A percentile compares a stretch with the other conserved stretches of the same genome.
Evolutionary conservation across 2,329 filamentous ascomycete genomes (phyloP).

Genomic region (Balansia obtecta): DNA sequence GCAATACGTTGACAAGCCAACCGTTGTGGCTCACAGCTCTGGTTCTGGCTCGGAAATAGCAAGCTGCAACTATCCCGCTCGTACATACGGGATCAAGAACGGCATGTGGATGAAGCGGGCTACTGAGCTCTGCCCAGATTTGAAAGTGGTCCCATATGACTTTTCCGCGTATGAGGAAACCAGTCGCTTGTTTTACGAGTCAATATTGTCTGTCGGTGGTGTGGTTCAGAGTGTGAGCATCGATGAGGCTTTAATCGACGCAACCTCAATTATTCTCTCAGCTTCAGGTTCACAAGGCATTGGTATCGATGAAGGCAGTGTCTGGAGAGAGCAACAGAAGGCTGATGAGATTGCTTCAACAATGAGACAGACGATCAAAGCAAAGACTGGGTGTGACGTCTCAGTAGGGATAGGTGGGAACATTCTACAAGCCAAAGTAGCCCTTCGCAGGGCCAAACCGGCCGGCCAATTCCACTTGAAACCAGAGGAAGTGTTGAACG

Average conservation of each 20-base stretch:
- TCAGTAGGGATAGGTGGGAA: slow-evolving; percentile 89
- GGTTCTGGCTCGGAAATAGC: slow-evolving; percentile 89
- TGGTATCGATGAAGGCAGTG: slow-evolving; percentile 51
- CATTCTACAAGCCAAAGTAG: slow-evolving; percentile 82
- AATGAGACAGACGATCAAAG: slow-evolving; percentile 59
- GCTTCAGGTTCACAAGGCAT: slow-evolving; percentile 52
- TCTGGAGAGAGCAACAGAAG: slow-evolving; percentile 67
- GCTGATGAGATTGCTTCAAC: slow-evolving; percentile 54
- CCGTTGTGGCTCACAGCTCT: slow-evolving; percentile 76
- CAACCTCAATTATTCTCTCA: slow-evolving; percentile 56
- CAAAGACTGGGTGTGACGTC: slow-evolving; percentile 70
- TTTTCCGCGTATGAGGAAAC: slow-evolving; percentile 91
- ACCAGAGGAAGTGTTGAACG: slow-evolving; percentile 63
- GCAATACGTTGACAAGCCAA: slow-evolving; percentile 64
- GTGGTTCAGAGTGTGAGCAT: slow-evolving; percentile 93
- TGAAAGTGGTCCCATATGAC: slow-evolving; percentile 90
- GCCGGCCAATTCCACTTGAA: slow-evolving; percentile 85
- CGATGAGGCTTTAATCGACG: slow-evolving; percentile 84
- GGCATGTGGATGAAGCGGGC: slow-evolving; percentile 99
- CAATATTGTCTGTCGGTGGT: slow-evolving; percentile 67
- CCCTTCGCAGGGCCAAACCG: slow-evolving; percentile 82
- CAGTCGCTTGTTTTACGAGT: slow-evolving; percentile 76
- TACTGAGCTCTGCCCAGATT: slow-evolving; percentile 65
- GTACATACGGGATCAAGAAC: slow-evolving; percentile 79
- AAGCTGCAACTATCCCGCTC: slow-evolving; percentile 90